Percentiles rank a stretch among this genome's conserved stretches.
phyloP scores from a whole-genome alignment of 352 stramenopile genomes.

The Elongisporangium prolatum region DNA sequence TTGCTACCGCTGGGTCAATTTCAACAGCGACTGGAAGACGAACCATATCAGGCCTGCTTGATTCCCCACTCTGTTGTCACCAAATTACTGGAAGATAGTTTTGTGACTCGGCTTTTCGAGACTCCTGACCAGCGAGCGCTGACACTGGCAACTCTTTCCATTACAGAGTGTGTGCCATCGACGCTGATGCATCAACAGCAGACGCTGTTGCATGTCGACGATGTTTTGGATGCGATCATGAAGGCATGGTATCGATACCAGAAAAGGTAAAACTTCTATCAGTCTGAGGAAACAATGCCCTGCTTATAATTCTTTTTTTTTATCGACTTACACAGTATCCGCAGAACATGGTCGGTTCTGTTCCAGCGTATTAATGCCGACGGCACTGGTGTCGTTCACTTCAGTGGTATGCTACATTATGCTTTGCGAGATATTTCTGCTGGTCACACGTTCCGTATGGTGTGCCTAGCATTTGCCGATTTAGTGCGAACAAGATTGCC shows the following conservation, averaged over 20 bases:
- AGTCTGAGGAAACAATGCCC: too few relatives aligned
- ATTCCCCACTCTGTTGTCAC: constrained; percentile 34
- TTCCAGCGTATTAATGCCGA: constrained; percentile 65
- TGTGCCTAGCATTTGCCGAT: constrained; percentile 37
- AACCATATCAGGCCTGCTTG: constrained; percentile 35
- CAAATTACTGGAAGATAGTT: constrained; percentile 36
- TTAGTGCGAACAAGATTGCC: constrained; percentile 53
- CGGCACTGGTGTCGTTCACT: constrained; percentile 52
- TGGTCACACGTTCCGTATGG: not conserved
- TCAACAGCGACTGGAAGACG: constrained; percentile 34
- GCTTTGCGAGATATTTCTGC: not conserved
- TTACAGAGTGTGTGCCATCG: not conserved
- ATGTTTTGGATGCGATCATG: constrained; percentile 70
- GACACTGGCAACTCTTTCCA: constrained; percentile 20
- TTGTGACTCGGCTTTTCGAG: constrained; percentile 42
- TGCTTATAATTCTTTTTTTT: not conserved
- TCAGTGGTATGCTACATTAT: constrained; percentile 32
- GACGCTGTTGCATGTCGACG: constrained; percentile 47
- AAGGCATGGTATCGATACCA: constrained; percentile 66
- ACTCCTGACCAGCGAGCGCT: constrained; percentile 41
- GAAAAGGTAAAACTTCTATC: constrained; percentile 21
- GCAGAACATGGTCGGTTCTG: constrained; percentile 29
- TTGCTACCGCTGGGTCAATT: constrained; percentile 41
- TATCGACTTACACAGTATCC: not conserved
- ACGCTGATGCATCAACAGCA: not conserved